Evolutionary conservation across 805 yeast species (phyloP), one percentile per base, ranked within the genome.

Genomic region (Maudiozyma pseudohumilis): DNA sequence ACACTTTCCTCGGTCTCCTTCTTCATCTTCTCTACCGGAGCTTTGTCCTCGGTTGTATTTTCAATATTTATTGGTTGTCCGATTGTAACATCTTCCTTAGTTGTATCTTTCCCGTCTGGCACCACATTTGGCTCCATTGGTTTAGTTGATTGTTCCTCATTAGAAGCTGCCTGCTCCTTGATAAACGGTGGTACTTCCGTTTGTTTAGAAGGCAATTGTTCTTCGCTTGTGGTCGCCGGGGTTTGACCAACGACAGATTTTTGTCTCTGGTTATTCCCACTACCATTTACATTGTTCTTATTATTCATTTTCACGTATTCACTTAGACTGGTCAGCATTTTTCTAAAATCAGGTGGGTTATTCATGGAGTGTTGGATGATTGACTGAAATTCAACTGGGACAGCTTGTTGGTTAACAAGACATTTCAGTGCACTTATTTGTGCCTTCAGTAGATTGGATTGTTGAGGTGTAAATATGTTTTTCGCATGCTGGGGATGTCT

Each of bases 371-470:
- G 49, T 35, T 56, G 59, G 10, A 59, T 49, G 2, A 52, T 44
- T 6, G 37, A 35, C 42, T 56, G 61, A 20, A 40, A 45, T 9
- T 52, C 56, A 10, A 35, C 19, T 4, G 60, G 55, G n/a, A 59
- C 56, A 6, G 53, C 45, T 40, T 56, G 55, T 21, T 53, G 46
- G 22, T 50, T 53, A 3, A 56, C 54, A 13, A 59, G 38, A 26
- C 50, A 52, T 36, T 56, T 57, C 34, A 59, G 41, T n/a, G 63
- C 50, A 11, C 59, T 50, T n/a, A 59, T 58, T 33, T 59, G 63
- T 6, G 63, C 62, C 41, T 52, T 57, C 33, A 59, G 40, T 25
- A 59, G 39, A 16, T 49, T 47, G 2, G 62, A 55, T 32, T 59
- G 62, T 36, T 52, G 56, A 7, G 46, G 36, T 1, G 58, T 52